Percentiles rank a stretch among this genome's conserved stretches.
phyloP scores from a whole-genome alignment of 116 monocot species.

The Papilionanthe hybrid region DNA sequence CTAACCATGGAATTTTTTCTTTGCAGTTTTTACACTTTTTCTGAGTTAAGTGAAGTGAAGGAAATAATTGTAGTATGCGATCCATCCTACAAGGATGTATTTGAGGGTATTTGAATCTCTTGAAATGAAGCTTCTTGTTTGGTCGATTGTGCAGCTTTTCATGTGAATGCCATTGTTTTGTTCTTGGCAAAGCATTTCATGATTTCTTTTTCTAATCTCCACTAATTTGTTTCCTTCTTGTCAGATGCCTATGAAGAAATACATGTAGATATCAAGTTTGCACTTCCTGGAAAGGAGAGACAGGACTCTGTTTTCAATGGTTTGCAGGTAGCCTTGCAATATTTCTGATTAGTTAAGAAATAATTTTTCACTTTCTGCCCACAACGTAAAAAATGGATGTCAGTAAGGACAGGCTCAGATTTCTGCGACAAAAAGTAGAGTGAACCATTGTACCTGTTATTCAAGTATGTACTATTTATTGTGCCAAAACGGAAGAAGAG shows the following conservation, averaged over 20 bases:
- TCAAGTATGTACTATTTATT: neutral
- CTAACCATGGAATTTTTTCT: slow-evolving; percentile 6
- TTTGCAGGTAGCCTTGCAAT: slow-evolving; percentile 54
- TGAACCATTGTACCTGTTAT: neutral
- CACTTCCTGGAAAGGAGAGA: slow-evolving; percentile 93
- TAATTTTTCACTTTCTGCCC: neutral
- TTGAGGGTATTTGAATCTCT: slow-evolving; percentile 56
- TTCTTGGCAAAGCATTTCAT: neutral
- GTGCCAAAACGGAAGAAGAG: neutral
- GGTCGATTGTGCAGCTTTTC: neutral
- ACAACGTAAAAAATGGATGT: neutral
- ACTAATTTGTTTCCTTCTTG: slow-evolving; percentile 9
- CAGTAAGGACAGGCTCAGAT: neutral
- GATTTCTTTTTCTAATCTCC: neutral
- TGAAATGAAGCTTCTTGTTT: slow-evolving; percentile 4
- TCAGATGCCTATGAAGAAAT: slow-evolving; percentile 55
- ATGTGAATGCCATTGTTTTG: neutral
- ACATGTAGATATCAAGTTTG: slow-evolving; percentile 67
- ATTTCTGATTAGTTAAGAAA: neutral
- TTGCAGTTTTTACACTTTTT: slow-evolving; percentile 78
- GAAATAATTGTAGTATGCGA: slow-evolving; percentile 97
- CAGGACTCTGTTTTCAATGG: slow-evolving; percentile 98
- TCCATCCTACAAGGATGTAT: slow-evolving; percentile 73
- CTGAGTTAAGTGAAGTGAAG: slow-evolving; percentile 74
- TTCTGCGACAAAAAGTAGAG: neutral